phyloP scores from a whole-genome alignment of 257 asterid species.

The Nicotiana obtusifolia region DNA sequence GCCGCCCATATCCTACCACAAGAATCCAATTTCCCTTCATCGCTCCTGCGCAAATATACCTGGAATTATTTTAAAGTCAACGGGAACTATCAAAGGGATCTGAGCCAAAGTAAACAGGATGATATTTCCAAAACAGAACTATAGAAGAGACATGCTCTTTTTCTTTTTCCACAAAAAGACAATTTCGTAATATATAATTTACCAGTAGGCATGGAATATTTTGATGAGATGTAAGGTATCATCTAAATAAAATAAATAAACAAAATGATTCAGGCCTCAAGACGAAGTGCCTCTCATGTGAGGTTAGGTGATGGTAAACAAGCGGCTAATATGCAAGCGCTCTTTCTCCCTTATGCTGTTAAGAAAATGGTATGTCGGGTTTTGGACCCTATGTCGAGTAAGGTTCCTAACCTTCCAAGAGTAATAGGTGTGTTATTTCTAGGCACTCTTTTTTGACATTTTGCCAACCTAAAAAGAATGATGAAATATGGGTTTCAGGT shows the following conservation, averaged over 20 bases:
- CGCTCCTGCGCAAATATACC: constrained; percentile 96
- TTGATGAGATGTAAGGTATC: neutral
- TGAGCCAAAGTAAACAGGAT: neutral
- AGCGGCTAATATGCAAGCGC: neutral
- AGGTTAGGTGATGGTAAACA: neutral
- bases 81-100: constrained; percentile 25
- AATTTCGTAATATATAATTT: neutral
- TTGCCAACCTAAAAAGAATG: neutral
- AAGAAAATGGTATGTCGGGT: neutral
- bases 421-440: neutral
- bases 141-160: neutral
- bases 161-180: neutral
- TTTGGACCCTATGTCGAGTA: neutral
- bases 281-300: neutral
- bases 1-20: constrained; percentile 80
- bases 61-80: constrained; percentile 61
- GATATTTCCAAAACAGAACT: neutral
- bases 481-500: neutral
- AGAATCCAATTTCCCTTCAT: constrained; percentile 65
- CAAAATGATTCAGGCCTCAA: neutral
- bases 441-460: neutral
- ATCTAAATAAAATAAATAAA: neutral
- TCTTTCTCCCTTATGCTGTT: neutral
- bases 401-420: neutral
- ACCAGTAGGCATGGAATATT: neutral